A percentile compares a stretch with the other conserved stretches of the same genome.
Conservation (phyloP, 176 grass and related monocot species). For the Aegilops speltoides region DNA sequence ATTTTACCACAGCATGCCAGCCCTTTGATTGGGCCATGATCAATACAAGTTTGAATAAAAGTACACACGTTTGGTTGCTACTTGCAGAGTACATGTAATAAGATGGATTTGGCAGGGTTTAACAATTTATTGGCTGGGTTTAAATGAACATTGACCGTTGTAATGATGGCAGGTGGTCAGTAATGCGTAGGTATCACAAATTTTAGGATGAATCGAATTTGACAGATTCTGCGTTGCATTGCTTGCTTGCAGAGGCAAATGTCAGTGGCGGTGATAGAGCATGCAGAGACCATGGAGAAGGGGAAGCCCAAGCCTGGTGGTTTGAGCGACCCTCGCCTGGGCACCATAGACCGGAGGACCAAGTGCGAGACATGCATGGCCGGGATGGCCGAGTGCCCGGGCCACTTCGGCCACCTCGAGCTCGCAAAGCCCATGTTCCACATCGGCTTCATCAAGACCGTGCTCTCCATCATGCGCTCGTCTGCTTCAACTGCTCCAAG, state of each 20-base stretch:
- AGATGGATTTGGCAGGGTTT: background rate
- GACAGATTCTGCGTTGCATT: constrained; percentile 1
- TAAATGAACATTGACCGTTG: background rate
- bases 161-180: background rate
- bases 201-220: background rate
- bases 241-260: constrained; percentile 83
- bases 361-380: constrained; percentile 99
- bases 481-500: constrained; percentile 99
- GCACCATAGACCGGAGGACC: constrained; percentile 89
- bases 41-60: background rate
- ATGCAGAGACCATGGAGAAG: constrained; percentile 92
- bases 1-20: background rate
- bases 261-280: constrained; percentile 84
- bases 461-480: constrained; percentile 93
- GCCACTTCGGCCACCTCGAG: constrained; percentile 97
- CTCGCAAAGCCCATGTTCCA: constrained; percentile 97
- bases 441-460: constrained; percentile 92
- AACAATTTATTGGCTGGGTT: background rate
- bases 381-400: constrained; percentile 92
- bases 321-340: constrained; percentile 81
- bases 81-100: background rate
- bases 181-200: background rate
- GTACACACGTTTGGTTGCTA: background rate
- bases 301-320: constrained; percentile 85
- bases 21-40: background rate